These are phyloP conservation scores for Trametes sp. DNA, from an alignment of 1,284 basidiomycete species.

Conservation along the genomic window DNA sequence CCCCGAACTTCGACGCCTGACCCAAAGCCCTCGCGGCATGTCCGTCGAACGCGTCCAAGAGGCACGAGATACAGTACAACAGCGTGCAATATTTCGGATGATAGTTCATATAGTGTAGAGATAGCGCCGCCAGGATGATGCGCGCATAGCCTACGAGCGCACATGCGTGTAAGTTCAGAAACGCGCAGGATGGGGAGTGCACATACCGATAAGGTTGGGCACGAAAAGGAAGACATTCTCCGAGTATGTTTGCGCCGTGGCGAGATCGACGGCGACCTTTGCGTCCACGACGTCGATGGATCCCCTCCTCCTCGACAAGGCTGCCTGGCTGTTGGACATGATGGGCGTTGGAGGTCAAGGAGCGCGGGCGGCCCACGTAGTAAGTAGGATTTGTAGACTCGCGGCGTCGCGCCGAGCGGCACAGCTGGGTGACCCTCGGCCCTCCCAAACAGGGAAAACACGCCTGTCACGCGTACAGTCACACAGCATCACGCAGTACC, in stretches of 20 bases:
- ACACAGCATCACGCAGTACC: no score
- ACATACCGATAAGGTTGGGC: constrained; percentile 92
- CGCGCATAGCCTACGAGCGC: constrained; percentile 78
- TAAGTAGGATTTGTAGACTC: constrained; percentile 19
- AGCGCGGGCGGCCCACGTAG: constrained; percentile 30
- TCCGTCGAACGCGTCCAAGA: constrained; percentile 96
- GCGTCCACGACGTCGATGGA: constrained; percentile 76
- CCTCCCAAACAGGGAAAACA: constrained; percentile 18
- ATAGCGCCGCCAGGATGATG: constrained; percentile 89
- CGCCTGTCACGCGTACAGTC: constrained; percentile 18
- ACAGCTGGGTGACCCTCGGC: constrained; percentile 15
- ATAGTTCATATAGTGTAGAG: constrained; percentile 93
- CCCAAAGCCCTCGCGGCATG: constrained; percentile 89
- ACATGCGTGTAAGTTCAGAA: constrained; percentile 7
- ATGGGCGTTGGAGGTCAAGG: constrained; percentile 26
- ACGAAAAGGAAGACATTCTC: constrained; percentile 97
- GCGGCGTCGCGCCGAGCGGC: constrained; percentile 23
- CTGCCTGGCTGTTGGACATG: constrained; percentile 38
- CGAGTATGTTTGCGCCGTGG: constrained; percentile 82
- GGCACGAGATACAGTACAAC: constrained; percentile 90
- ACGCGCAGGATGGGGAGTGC: constrained; percentile 9
- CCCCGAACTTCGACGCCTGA: constrained; percentile 96
- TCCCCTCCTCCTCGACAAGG: constrained; percentile 36
- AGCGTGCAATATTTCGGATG: constrained; percentile 94
- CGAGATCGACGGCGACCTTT: constrained; percentile 81